Conservation (phyloP, 805 yeast species). For the Candida yuanshanica region DNA sequence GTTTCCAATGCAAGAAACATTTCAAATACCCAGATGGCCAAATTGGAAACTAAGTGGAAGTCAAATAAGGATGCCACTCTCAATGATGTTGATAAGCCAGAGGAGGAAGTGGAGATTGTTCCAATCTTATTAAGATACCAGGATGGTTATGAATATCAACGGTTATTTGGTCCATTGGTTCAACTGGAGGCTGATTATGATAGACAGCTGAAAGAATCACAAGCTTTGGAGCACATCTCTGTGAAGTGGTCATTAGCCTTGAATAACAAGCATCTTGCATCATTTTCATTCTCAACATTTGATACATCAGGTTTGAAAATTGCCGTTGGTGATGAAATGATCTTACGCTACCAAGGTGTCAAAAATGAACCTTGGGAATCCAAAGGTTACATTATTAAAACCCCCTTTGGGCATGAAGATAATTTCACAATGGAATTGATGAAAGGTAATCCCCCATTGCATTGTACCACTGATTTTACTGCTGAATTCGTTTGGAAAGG, state of each 20-base stretch:
- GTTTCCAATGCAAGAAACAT: conserved; percentile 49
- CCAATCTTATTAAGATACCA: conserved; percentile 73
- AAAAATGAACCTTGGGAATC: conserved; percentile 65
- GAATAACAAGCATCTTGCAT: conserved; percentile 59
- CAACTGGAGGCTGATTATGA: conserved; percentile 80
- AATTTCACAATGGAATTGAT: conserved; percentile 67
- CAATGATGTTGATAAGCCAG: conserved; percentile 53
- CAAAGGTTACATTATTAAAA: conserved; percentile 61
- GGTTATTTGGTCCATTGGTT: conserved; percentile 78
- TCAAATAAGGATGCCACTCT: conserved; percentile 64
- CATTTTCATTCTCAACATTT: conserved; percentile 61
- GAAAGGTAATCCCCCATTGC: conserved; percentile 49
- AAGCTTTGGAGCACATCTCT: conserved; percentile 63
- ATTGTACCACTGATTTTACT: conserved; percentile 59
- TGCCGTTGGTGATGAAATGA: conserved; percentile 81
- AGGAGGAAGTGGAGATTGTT: conserved; percentile 52
- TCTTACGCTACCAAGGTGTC: conserved; percentile 55
- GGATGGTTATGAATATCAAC: conserved; percentile 82
- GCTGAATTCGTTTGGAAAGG: conserved; percentile 91
- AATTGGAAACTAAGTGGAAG: conserved; percentile 80
- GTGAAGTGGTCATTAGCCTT: conserved; percentile 71
- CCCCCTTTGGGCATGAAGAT: conserved; percentile 63
- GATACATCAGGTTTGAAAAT: conserved; percentile 63
- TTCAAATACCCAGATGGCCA: conserved; percentile 57
- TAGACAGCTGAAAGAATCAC: conserved; percentile 66